These are phyloP conservation scores for Penicillium diatomitis DNA, from an alignment of 495 filamentous ascomycete genomes.

Conservation along the genomic window DNA sequence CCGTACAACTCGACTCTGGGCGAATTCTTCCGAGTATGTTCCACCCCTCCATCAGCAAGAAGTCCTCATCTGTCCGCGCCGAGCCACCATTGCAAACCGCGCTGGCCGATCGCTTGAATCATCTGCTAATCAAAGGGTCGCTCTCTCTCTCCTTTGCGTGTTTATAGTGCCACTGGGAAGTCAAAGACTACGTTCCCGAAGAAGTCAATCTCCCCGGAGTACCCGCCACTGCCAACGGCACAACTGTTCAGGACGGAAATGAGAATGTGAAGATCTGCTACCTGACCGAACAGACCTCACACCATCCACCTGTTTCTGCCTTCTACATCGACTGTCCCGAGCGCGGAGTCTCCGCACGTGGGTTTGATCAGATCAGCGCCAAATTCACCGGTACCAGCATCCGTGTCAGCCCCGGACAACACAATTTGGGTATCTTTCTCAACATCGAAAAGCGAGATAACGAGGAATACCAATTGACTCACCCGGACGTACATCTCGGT, in stretches of 20 bases:
- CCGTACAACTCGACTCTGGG: conserved; percentile 95
- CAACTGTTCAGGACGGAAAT: conserved; percentile 23
- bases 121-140: not conserved
- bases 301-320: conserved; percentile 94
- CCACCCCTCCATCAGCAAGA: too few relatives aligned
- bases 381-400: conserved; percentile 97
- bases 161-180: conserved; percentile 85
- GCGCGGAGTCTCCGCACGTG: conserved; percentile 78
- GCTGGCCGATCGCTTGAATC: not conserved
- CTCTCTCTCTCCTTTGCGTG: too few relatives aligned
- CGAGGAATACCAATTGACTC: conserved; percentile 90
- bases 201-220: conserved; percentile 31
- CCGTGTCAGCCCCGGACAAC: conserved; percentile 79
- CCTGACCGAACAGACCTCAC: conserved; percentile 95
- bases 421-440: conserved; percentile 94
- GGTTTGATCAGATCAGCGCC: conserved; percentile 91
- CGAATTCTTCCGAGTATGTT: conserved; percentile 88
- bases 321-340: conserved; percentile 92
- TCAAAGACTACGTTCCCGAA: conserved; percentile 54
- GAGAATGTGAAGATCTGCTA: conserved; percentile 73
- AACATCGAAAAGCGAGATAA: conserved; percentile 68
- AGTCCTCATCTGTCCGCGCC: too few relatives aligned
- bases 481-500: conserved; percentile 87
- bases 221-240: conserved; percentile 26
- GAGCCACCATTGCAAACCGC: too few relatives aligned